These are phyloP conservation scores for Dissophora globulifera DNA, from an alignment of 192 early-diverging fungal genomes.

Conservation along the genomic window DNA sequence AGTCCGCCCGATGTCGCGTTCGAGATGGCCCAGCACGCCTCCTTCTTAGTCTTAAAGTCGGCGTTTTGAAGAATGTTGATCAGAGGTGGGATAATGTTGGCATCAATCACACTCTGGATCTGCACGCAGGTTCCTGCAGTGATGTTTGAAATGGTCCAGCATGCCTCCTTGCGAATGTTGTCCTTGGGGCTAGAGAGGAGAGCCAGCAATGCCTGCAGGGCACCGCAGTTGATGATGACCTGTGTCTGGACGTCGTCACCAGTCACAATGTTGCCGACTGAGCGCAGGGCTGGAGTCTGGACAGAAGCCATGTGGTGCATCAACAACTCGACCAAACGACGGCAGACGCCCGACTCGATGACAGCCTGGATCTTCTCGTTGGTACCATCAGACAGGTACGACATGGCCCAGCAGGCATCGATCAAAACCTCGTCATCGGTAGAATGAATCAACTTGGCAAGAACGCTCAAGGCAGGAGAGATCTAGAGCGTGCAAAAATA, in stretches of 20 bases:
- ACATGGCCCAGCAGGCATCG: slow-evolving; percentile 99
- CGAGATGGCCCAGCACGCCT: slow-evolving; percentile 99
- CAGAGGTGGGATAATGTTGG: slow-evolving; percentile 92
- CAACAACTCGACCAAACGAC: slow-evolving; percentile 93
- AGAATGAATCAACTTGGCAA: slow-evolving; percentile 91
- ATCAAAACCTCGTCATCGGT: slow-evolving; percentile 96
- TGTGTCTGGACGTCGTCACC: slow-evolving; percentile 98
- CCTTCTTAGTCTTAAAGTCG: slow-evolving; percentile 99
- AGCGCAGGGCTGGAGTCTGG: slow-evolving; percentile 96
- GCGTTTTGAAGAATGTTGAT: slow-evolving; percentile 86
- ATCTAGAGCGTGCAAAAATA: slow-evolving; percentile 67
- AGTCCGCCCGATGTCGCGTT: slow-evolving; percentile 97
- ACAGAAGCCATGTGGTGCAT: slow-evolving; percentile 88
- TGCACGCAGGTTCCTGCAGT: slow-evolving; percentile 94
- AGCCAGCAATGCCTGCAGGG: slow-evolving; percentile 79
- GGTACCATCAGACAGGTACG: slow-evolving; percentile 96
- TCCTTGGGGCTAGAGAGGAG: slow-evolving; percentile 92
- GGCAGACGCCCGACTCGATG: slow-evolving; percentile 93
- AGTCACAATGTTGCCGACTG: slow-evolving; percentile 99
- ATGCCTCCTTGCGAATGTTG: slow-evolving; percentile 97
- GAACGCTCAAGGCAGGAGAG: slow-evolving; percentile 83
- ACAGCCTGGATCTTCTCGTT: slow-evolving; percentile 99
- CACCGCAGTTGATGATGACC: slow-evolving; percentile 92
- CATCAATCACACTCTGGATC: slow-evolving; percentile 96
- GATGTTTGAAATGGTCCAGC: slow-evolving; percentile 99